Evolutionary conservation across 192 early-diverging fungal species (phyloP), one percentile per base, ranked within the genome.

Genomic region (Coemansia sp.): DNA sequence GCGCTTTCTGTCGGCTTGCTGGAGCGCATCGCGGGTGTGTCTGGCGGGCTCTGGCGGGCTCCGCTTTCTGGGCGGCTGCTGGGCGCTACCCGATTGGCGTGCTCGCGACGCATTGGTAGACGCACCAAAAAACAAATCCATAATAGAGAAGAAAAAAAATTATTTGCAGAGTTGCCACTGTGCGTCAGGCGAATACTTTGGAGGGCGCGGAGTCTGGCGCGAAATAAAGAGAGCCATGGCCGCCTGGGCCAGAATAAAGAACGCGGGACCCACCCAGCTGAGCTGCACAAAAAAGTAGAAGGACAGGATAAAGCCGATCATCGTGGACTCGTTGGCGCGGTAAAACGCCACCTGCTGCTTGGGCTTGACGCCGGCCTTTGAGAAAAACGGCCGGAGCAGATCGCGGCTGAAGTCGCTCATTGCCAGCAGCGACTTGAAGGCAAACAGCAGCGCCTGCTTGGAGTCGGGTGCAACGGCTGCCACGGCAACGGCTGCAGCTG

Each of bases 91-190:
- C 2, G 73, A 59, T 34, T 58, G 66, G 42, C 58, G 66, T n/a
- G 46, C 32, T 39, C 28, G 23, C 7, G 45, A 47, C 30, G 45
- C 45, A n/a, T 47, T 28, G 45, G 45, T 65, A 11, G 61, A 10
- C 15, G 71, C 30, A 39, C 72, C 72, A 65, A 76, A 76, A 58
- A 76, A 76, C 43, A 76, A 32, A 46, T 76, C 72, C 72, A 76
- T 76, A 40, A 37, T 16, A 38, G 38, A 53, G 30, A 30, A 20
- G 3, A 52, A 53, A 53, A 3, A 11, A 10, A 11, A 20, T 14
- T 53, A 37, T 12, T 53, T 21, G 32, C 34, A 40, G 36, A 60
- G 28, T 40, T 57, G 57, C 71, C 71, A 75, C 17, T 44, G 23
- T 15, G 61, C 65, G 15, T 65, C 71, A 0, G 51, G 52, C 8